A percentile compares a stretch with the other conserved stretches of the same genome.
These are phyloP conservation scores for Calonectria montana DNA, from an alignment of 2,329 filamentous ascomycete species.

Conservation along the genomic window DNA sequence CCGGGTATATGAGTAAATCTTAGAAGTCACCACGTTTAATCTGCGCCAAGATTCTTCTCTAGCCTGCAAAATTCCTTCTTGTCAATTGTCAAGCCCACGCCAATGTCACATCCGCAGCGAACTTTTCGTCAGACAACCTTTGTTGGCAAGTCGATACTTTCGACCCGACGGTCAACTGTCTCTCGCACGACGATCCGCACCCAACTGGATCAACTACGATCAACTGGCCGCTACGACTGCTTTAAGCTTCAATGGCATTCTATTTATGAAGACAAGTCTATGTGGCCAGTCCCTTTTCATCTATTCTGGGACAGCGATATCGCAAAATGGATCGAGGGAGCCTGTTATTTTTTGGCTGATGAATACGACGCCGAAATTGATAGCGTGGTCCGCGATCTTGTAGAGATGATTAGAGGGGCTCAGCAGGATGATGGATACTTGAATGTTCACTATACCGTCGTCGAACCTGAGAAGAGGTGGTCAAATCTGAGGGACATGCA, in stretches of 20 bases:
- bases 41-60: not conserved
- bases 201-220: slow-evolving; percentile 64
- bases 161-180: slow-evolving; percentile 47
- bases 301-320: slow-evolving; percentile 67
- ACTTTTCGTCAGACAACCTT: slow-evolving; percentile 51
- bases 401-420: slow-evolving; percentile 66
- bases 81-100: not conserved
- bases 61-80: not conserved
- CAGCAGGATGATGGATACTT: slow-evolving; percentile 72
- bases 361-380: slow-evolving; percentile 28
- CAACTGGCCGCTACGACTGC: slow-evolving; percentile 67
- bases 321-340: slow-evolving; percentile 70
- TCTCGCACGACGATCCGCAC: slow-evolving; percentile 56
- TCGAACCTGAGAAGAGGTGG: slow-evolving; percentile 66
- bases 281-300: slow-evolving; percentile 68
- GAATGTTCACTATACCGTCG: slow-evolving; percentile 72
- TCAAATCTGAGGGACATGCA: slow-evolving; percentile 71
- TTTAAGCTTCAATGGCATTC: slow-evolving; percentile 69
- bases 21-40: not conserved
- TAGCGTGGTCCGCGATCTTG: slow-evolving; percentile 54
- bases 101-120: slow-evolving; percentile 50
- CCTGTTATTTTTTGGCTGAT: slow-evolving; percentile 7
- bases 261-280: slow-evolving; percentile 60
- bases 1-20: not conserved
- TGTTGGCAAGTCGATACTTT: slow-evolving; percentile 50